Conservation (phyloP, 768 basidiomycete genomes). For the Suillus alpinus region DNA sequence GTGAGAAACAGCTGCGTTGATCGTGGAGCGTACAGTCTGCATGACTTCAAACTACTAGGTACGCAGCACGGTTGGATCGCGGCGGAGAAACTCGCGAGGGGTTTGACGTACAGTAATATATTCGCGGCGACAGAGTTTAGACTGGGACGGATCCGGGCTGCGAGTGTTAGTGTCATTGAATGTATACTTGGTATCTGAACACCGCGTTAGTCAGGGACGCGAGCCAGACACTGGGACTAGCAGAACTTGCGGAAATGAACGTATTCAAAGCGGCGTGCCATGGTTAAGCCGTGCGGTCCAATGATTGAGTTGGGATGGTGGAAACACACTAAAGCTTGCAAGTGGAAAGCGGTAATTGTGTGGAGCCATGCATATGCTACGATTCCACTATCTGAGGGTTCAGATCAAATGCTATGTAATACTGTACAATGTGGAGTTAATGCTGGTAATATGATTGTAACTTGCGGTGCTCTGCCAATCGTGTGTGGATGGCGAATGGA, state of each 20-base stretch:
- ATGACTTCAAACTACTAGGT: too few relatives aligned
- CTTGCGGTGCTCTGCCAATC: neutral
- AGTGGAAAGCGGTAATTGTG: neutral
- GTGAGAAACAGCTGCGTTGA: slow-evolving; percentile 5
- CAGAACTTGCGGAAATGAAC: slow-evolving; percentile 41
- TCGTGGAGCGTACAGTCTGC: neutral
- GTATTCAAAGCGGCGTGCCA: slow-evolving; percentile 34
- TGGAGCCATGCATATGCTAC: neutral
- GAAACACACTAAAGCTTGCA: neutral
- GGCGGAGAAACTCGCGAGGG: neutral
- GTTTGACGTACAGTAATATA: slow-evolving; percentile 37
- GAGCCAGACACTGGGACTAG: neutral
- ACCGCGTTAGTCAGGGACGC: neutral
- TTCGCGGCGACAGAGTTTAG: too few relatives aligned
- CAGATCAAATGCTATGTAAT: slow-evolving; percentile 4
- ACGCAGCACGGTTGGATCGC: too few relatives aligned
- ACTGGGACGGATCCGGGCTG: slow-evolving; percentile 42
- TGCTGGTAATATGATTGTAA: neutral
- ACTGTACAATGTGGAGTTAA: slow-evolving; percentile 4
- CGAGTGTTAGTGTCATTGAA: slow-evolving; percentile 44
- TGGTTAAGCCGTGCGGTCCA: slow-evolving; percentile 15
- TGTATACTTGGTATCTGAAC: slow-evolving; percentile 40
- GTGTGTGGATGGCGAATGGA: neutral
- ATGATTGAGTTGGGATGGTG: neutral
- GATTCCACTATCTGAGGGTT: slow-evolving; percentile 4